These are phyloP conservation scores for Ogataea corticis DNA, from an alignment of 805 yeast species.

Conservation along the genomic window DNA sequence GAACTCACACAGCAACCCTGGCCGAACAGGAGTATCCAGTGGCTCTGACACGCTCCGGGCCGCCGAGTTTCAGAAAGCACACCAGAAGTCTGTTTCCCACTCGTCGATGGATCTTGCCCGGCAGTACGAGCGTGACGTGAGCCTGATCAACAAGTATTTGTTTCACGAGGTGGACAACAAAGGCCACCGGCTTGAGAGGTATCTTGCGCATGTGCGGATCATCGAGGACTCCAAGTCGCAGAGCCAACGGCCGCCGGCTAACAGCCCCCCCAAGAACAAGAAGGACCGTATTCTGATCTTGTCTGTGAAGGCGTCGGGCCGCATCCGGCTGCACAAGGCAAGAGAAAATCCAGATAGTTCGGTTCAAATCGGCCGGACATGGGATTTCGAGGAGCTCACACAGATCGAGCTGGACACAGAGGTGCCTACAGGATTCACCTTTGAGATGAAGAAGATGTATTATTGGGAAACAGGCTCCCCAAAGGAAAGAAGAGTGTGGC, in stretches of 20 bases:
- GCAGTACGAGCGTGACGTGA: constrained; percentile 58
- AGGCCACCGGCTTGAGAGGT: constrained; percentile 50
- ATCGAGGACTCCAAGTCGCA: constrained; percentile 76
- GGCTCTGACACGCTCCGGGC: not conserved
- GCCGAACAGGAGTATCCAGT: not conserved
- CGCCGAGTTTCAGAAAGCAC: constrained; percentile 9
- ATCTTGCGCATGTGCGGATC: constrained; percentile 74
- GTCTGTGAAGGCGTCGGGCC: constrained; percentile 64
- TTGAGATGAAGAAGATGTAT: constrained; percentile 72
- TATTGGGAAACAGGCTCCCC: constrained; percentile 74
- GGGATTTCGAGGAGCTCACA: constrained; percentile 77
- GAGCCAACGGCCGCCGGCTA: constrained; percentile 63
- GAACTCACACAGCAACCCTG: no score
- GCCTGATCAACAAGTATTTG: constrained; percentile 47
- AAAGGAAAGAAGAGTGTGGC: constrained; percentile 59
- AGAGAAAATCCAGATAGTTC: constrained; percentile 72
- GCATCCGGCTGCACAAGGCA: constrained; percentile 80
- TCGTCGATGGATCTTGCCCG: constrained; percentile 45
- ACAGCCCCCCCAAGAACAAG: constrained; percentile 46
- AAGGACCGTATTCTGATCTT: constrained; percentile 64
- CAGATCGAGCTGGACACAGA: constrained; percentile 53
- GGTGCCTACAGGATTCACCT: constrained; percentile 55
- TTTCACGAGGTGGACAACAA: constrained; percentile 47
- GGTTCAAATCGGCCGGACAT: constrained; percentile 88
- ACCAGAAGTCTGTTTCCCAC: constrained; percentile 18